Conservation (phyloP, 2,329 filamentous ascomycete species). For the Fusarium tupiense region DNA sequence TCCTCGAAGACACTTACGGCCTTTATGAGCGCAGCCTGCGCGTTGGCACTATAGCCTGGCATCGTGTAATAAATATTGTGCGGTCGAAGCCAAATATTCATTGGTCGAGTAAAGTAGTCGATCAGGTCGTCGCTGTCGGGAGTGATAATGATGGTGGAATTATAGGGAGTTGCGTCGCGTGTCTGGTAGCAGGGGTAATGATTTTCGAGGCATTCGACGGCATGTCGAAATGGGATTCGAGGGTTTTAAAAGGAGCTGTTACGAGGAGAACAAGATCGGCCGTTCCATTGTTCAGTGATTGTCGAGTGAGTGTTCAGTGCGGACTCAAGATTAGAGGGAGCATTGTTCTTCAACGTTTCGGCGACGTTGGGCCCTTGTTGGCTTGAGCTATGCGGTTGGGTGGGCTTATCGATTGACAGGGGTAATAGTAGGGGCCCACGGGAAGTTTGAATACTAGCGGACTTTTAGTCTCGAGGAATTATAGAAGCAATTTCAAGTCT, state of each 20-base stretch:
- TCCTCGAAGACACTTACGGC: conserved; percentile 55
- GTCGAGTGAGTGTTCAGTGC: conserved; percentile 24
- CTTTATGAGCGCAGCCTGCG: conserved; percentile 65
- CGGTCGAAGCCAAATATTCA: conserved; percentile 14
- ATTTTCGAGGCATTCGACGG: conserved; percentile 20
- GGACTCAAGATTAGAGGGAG: conserved; percentile 19
- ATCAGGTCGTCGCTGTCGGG: conserved; percentile 21
- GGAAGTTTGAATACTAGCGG: conserved; percentile 10
- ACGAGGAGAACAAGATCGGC: conserved; percentile 12
- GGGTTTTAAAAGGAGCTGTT: conserved; percentile 19
- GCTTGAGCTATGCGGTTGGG: conserved; percentile 5
- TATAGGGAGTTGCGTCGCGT: conserved; percentile 43
- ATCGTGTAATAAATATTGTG: conserved; percentile 38
- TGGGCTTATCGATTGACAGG: conserved; percentile 41
- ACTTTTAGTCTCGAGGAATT: not conserved
- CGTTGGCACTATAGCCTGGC: conserved; percentile 53
- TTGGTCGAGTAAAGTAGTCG: not conserved
- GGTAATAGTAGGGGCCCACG: conserved; percentile 14
- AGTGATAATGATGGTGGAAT: conserved; percentile 19
- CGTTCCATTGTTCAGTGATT: conserved; percentile 31
- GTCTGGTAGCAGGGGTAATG: conserved; percentile 30
- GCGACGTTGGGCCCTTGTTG: conserved; percentile 17
- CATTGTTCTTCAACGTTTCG: conserved; percentile 36
- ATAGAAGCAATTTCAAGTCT: conserved; percentile 1
- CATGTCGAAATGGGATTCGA: conserved; percentile 31